These are phyloP conservation scores for Leishmania amazonensis DNA, from an alignment of 208 protist genomes.

Conservation along the genomic window DNA sequence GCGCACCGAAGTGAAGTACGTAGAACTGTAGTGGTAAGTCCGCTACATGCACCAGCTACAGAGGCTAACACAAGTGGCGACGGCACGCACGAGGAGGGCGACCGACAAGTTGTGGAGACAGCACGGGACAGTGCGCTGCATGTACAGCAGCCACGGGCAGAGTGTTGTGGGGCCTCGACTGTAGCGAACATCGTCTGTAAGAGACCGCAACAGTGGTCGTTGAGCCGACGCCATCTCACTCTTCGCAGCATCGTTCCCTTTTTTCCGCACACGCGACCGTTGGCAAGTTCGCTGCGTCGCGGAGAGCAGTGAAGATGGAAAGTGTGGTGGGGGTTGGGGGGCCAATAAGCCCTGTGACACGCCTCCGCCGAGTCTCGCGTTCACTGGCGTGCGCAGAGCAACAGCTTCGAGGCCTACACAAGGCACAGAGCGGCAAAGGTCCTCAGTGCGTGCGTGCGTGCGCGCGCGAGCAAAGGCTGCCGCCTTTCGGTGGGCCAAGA, in stretches of 20 bases:
- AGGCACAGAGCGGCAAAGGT: neutral
- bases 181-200: neutral
- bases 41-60: neutral
- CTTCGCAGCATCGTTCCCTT: slow-evolving; percentile 3
- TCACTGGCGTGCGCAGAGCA: neutral
- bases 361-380: neutral
- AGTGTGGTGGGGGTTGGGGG: neutral
- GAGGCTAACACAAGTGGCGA: neutral
- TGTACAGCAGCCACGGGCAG: neutral
- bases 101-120: neutral
- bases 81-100: neutral
- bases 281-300: neutral
- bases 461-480: neutral
- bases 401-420: neutral
- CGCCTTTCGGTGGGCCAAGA: neutral
- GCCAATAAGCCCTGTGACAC: neutral
- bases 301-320: no score
- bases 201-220: neutral
- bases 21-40: neutral
- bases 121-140: neutral
- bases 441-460: neutral
- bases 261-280: neutral
- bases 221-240: neutral
- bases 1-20: neutral
- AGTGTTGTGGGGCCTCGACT: neutral